These are phyloP conservation scores for Coemansia sp. DNA, from an alignment of 192 early-diverging fungal genomes.

Conservation along the genomic window DNA sequence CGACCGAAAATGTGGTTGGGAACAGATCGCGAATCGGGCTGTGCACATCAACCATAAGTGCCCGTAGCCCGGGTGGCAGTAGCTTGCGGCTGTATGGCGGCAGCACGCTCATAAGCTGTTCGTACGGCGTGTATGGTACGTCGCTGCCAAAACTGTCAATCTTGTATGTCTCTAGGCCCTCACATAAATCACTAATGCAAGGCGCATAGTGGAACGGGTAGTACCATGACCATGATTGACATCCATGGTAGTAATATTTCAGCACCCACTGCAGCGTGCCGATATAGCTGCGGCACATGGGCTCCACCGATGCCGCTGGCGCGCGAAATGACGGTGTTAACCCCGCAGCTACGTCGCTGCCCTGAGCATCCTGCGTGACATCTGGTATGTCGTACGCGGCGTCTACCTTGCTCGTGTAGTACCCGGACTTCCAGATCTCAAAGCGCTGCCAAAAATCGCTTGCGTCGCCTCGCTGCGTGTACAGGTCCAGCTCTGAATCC, in stretches of 20 bases:
- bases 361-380: slow-evolving; percentile 2
- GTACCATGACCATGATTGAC: slow-evolving; percentile 97
- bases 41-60: slow-evolving; percentile 77
- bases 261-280: slow-evolving; percentile 98
- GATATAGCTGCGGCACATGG: slow-evolving; percentile 75
- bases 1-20: slow-evolving; percentile 85
- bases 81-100: slow-evolving; percentile 82
- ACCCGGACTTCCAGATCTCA: slow-evolving; percentile 72
- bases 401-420: slow-evolving; percentile 69
- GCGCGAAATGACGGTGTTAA: slow-evolving; percentile 16
- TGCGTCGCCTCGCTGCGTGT: slow-evolving; percentile 56
- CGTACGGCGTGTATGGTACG: slow-evolving; percentile 89
- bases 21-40: slow-evolving; percentile 97
- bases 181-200: slow-evolving; percentile 78
- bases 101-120: slow-evolving; percentile 98
- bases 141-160: slow-evolving; percentile 72
- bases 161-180: slow-evolving; percentile 57
- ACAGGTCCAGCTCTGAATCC: slow-evolving; percentile 32
- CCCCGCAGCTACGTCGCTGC: neutral
- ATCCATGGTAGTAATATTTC: slow-evolving; percentile 94
- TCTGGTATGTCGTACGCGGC: slow-evolving; percentile 55
- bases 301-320: slow-evolving; percentile 50
- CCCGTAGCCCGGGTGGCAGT: slow-evolving; percentile 78
- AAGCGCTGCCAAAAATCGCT: slow-evolving; percentile 68
- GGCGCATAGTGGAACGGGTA: slow-evolving; percentile 98